phyloP scores from a whole-genome alignment of 371 early-diverging fungal species.

The Mucor circinelloides region DNA sequence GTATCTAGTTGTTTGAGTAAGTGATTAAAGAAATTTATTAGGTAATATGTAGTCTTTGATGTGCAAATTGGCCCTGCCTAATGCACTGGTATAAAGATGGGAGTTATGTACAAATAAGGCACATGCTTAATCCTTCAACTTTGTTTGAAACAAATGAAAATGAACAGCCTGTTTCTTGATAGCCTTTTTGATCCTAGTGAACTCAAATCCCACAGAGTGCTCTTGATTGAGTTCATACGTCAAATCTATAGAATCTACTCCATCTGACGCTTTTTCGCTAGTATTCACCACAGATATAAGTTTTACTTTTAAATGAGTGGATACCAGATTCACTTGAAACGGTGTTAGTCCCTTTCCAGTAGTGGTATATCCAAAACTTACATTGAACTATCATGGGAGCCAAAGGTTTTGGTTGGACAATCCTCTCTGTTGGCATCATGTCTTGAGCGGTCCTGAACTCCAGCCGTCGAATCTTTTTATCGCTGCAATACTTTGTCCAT shows the following conservation, averaged over 20 bases:
- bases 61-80: neutral
- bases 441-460: neutral
- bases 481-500: neutral
- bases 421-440: neutral
- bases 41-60: neutral
- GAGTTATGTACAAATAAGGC: neutral
- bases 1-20: neutral
- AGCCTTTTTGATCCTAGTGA: neutral
- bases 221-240: neutral
- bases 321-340: neutral
- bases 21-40: neutral
- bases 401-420: neutral
- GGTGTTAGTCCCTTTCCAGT: neutral
- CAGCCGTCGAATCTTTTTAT: neutral
- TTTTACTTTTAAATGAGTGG: neutral
- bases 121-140: neutral
- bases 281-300: slow-evolving; percentile 11
- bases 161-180: neutral
- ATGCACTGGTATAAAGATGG: neutral
- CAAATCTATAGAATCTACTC: neutral
- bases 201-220: neutral
- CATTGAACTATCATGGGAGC: slow-evolving; percentile 1
- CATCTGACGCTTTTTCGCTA: neutral
- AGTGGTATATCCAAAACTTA: neutral
- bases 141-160: slow-evolving; percentile 1